These are phyloP conservation scores for Venturia asperata DNA, from an alignment of 2,329 filamentous ascomycete species.

Conservation along the genomic window DNA sequence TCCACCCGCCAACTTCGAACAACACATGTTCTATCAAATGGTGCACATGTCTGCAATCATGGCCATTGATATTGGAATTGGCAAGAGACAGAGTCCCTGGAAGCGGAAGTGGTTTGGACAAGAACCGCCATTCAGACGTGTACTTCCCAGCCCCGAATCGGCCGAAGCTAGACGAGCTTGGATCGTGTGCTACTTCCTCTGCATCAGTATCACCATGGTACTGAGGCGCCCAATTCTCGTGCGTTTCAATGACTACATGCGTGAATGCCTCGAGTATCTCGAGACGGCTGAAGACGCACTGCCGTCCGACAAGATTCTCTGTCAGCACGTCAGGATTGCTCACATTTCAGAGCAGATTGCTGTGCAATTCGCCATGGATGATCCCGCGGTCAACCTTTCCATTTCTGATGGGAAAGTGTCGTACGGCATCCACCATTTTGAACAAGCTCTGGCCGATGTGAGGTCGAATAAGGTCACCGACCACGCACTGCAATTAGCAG, in stretches of 20 bases:
- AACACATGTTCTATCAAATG: constrained; percentile 84
- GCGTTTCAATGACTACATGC: constrained; percentile 54
- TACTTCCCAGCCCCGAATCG: constrained; percentile 42
- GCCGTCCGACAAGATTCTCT: constrained; percentile 49
- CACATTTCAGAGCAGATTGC: constrained; percentile 53
- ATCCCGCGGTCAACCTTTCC: constrained; percentile 43
- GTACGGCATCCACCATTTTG: constrained; percentile 48
- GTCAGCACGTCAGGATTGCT: constrained; percentile 52
- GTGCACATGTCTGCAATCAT: constrained; percentile 74
- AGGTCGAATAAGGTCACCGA: constrained; percentile 21
- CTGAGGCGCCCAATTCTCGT: constrained; percentile 52
- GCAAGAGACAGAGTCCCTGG: constrained; percentile 37
- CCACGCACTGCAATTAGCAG: constrained; percentile 30
- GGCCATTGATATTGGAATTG: constrained; percentile 76
- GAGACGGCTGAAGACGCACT: constrained; percentile 49
- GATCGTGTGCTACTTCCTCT: constrained; percentile 55
- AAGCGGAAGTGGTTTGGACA: constrained; percentile 29
- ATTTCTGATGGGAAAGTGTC: constrained; percentile 51
- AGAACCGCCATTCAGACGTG: constrained; percentile 24
- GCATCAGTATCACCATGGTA: constrained; percentile 53
- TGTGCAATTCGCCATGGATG: constrained; percentile 50
- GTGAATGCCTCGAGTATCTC: constrained; percentile 53
- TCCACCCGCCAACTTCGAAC: constrained; percentile 74
- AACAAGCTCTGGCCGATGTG: constrained; percentile 39
- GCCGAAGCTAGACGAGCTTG: constrained; percentile 53